These are phyloP conservation scores for Penstemon eatonii DNA, from an alignment of 257 asterid genomes.

Conservation along the genomic window DNA sequence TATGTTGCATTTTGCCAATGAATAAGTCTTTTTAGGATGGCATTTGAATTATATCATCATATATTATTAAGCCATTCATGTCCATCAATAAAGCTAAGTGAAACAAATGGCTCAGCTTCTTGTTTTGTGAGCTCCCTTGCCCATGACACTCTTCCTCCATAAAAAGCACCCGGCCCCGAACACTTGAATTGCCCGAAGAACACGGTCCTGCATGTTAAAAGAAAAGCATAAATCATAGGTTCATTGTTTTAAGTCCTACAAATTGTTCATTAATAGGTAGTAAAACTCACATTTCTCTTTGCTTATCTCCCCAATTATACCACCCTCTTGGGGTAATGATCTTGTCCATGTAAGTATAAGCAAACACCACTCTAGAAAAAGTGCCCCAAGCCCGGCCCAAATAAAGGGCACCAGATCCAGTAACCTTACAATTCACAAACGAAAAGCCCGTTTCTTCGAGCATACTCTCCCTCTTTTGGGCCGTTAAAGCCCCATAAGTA, in stretches of 20 bases:
- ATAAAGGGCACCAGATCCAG: constrained; percentile 83
- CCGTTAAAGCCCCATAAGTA: constrained; percentile 76
- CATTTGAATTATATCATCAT: constrained; percentile 24
- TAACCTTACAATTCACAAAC: constrained; percentile 73
- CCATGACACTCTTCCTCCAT: constrained; percentile 82
- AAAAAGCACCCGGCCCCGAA: constrained; percentile 80
- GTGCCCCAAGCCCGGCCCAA: constrained; percentile 97
- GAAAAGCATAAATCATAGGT: not conserved
- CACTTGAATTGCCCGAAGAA: constrained; percentile 90
- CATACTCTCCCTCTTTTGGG: constrained; percentile 84
- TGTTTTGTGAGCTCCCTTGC: constrained; percentile 78
- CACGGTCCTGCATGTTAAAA: constrained; percentile 64
- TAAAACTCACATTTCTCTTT: constrained; percentile 70
- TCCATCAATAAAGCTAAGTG: constrained; percentile 85
- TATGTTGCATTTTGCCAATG: not conserved
- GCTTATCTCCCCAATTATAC: constrained; percentile 94
- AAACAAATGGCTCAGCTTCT: constrained; percentile 77
- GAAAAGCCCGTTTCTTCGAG: constrained; percentile 93
- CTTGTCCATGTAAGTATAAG: constrained; percentile 86
- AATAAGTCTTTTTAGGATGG: not conserved
- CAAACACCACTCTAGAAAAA: constrained; percentile 85
- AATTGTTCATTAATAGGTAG: not conserved
- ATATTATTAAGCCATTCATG: constrained; percentile 63
- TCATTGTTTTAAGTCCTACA: not conserved
- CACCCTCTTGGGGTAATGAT: constrained; percentile 82